Conservation (phyloP, 345 rosid species). For the Acer saccharum region DNA sequence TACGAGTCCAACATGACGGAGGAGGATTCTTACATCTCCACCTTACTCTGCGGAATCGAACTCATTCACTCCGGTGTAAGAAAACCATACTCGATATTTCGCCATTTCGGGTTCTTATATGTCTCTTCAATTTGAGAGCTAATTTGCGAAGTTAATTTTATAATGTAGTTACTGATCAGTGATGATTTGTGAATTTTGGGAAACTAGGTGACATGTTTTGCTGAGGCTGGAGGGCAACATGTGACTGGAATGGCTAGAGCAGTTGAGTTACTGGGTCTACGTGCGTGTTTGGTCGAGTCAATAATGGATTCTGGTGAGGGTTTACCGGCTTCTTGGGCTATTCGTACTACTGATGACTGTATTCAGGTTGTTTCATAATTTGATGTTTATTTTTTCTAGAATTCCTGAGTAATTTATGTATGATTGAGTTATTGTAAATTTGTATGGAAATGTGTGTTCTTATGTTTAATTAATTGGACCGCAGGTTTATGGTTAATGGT, state of each 20-base stretch:
- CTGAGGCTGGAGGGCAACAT: conserved; percentile 81
- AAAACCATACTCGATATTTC: not conserved
- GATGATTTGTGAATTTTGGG: conserved; percentile 1
- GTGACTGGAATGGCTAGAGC: conserved; percentile 68
- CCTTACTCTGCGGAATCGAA: conserved; percentile 68
- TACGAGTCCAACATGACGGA: conserved; percentile 69
- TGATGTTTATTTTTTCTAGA: not conserved
- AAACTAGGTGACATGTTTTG: conserved; percentile 68
- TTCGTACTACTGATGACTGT: conserved; percentile 54
- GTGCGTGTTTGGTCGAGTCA: conserved; percentile 67
- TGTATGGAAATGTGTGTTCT: not conserved
- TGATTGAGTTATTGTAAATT: not conserved
- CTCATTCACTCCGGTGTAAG: conserved; percentile 73
- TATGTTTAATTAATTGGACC: not conserved
- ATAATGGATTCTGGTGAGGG: conserved; percentile 70
- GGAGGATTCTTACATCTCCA: conserved; percentile 63
- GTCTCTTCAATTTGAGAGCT: not conserved
- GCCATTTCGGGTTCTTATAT: too few species aligned
- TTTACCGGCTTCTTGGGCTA: conserved; percentile 62
- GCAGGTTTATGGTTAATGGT: too few species aligned
- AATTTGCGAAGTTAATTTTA: not conserved
- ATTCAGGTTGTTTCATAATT: conserved; percentile 46
- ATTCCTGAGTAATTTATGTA: not conserved
- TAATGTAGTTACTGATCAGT: not conserved
- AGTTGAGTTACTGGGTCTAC: conserved; percentile 59